phyloP scores from a whole-genome alignment of 1,284 basidiomycete genomes.

The Cutaneotrichosporon cutaneum region DNA sequence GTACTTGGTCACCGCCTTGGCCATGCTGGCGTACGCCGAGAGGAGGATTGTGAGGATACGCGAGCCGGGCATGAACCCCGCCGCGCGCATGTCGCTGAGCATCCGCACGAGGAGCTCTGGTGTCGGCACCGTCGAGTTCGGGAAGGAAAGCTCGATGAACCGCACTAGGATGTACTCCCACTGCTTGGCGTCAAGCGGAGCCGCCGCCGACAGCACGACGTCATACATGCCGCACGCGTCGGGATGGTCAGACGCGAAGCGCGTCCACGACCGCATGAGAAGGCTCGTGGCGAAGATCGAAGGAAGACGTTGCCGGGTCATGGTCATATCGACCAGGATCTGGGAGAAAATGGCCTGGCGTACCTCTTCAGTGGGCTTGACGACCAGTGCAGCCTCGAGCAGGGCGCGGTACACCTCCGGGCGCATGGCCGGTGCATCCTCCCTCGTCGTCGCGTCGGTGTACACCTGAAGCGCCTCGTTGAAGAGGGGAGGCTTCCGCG shows the following conservation, averaged over 20 bases:
- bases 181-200: slow-evolving; percentile 60
- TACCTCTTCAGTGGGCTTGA: slow-evolving; percentile 59
- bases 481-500: slow-evolving; percentile 17
- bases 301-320: slow-evolving; percentile 38
- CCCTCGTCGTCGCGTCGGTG: slow-evolving; percentile 17
- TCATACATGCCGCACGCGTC: slow-evolving; percentile 66
- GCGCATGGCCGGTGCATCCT: slow-evolving; percentile 10
- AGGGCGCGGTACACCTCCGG: slow-evolving; percentile 6
- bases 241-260: slow-evolving; percentile 54
- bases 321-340: slow-evolving; percentile 63
- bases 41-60: slow-evolving; percentile 73
- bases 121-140: slow-evolving; percentile 53
- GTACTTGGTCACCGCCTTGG: slow-evolving; percentile 15
- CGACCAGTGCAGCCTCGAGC: slow-evolving; percentile 47
- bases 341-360: slow-evolving; percentile 53
- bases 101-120: slow-evolving; percentile 72
- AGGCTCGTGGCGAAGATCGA: too few species aligned
- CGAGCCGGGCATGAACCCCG: slow-evolving; percentile 61
- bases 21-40: slow-evolving; percentile 49
- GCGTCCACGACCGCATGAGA: neutral
- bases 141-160: slow-evolving; percentile 62
- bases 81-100: slow-evolving; percentile 75
- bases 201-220: slow-evolving; percentile 45
- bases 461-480: slow-evolving; percentile 26
- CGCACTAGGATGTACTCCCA: slow-evolving; percentile 64